Percentiles rank a stretch among this genome's conserved stretches.
Conservation (phyloP, 1,139 yeast species). For the Tardiomyces depauwii region DNA sequence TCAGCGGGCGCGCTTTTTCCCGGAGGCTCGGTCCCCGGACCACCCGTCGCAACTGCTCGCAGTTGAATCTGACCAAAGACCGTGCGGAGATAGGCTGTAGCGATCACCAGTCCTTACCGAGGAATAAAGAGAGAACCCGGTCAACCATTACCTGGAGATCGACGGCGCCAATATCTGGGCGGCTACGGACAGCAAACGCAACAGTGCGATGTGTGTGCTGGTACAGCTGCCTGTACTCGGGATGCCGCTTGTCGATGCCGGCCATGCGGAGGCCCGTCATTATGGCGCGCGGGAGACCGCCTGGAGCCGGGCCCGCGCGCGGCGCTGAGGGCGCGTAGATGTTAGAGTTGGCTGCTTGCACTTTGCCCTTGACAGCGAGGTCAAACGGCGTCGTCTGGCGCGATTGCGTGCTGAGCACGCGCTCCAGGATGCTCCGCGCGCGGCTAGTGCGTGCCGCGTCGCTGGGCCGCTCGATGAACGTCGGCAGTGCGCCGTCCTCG, state of each 20-base stretch:
- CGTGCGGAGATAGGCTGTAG: too few species aligned
- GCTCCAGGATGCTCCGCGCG: neutral
- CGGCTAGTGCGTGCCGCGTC: too few species aligned
- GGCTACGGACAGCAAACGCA: conserved; percentile 17
- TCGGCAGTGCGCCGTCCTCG: too few species aligned
- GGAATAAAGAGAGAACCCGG: too few species aligned
- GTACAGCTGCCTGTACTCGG: conserved; percentile 19
- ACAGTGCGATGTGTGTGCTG: conserved; percentile 17
- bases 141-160: neutral
- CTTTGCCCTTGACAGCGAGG: conserved; percentile 1
- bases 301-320: conserved; percentile 5
- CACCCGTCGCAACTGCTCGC: neutral
- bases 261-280: conserved; percentile 24
- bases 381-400: neutral
- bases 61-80: neutral
- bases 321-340: neutral
- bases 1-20: too few species aligned
- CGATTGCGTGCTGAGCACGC: neutral
- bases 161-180: conserved; percentile 3
- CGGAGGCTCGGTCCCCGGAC: too few species aligned
- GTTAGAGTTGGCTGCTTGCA: conserved; percentile 11
- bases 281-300: conserved; percentile 19
- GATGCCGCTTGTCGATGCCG: conserved; percentile 16
- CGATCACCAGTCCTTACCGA: neutral
- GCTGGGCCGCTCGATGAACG: too few species aligned